Conservation (phyloP, 2,329 filamentous ascomycete species). For the Cladosporium sp. region DNA sequence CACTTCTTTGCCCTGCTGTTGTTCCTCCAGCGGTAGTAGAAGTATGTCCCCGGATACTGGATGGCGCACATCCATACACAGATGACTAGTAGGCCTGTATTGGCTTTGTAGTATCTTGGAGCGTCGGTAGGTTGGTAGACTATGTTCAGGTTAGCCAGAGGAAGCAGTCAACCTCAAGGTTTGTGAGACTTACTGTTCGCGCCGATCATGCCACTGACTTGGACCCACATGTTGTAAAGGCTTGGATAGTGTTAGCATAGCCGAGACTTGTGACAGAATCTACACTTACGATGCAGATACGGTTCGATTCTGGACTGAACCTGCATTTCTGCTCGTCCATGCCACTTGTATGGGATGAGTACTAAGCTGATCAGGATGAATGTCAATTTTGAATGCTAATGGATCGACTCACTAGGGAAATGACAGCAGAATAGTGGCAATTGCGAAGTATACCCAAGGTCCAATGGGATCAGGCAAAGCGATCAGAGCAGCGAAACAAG, state of each 20-base stretch:
- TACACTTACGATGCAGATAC: background rate
- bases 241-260: background rate
- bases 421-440: background rate
- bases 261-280: background rate
- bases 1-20: background rate
- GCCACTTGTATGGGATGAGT: background rate
- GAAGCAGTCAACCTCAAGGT: no score
- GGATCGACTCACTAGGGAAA: background rate
- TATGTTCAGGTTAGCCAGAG: background rate
- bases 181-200: slow-evolving; percentile 1
- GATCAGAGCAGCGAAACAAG: slow-evolving; percentile 33
- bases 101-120: background rate
- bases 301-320: background rate
- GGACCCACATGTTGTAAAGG: slow-evolving; percentile 1
- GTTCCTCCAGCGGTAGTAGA: background rate
- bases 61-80: background rate
- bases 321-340: background rate
- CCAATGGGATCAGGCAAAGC: background rate
- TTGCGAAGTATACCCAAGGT: background rate
- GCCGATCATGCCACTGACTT: slow-evolving; percentile 5
- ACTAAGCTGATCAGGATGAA: background rate
- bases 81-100: background rate
- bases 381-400: background rate
- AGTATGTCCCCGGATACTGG: background rate
- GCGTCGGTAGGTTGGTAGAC: background rate